Percentiles rank a stretch among this genome's conserved stretches.
phyloP scores from a whole-genome alignment of 768 basidiomycete species.

The Coprinopsis cinerea region DNA sequence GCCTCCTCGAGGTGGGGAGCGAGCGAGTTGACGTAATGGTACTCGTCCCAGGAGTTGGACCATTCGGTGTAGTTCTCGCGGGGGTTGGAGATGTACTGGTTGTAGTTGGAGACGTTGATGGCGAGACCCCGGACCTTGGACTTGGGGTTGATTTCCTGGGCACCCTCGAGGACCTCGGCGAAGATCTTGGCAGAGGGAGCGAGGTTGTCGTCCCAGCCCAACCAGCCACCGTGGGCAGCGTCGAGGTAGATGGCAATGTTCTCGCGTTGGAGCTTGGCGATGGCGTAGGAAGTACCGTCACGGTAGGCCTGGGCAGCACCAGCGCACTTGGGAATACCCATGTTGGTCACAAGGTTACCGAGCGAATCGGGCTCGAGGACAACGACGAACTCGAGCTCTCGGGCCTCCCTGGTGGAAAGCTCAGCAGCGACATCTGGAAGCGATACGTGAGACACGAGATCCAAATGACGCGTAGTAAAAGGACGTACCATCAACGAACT shows the following conservation, averaged over 20 bases:
- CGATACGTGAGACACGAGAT: neutral
- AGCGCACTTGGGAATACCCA: slow-evolving; percentile 24
- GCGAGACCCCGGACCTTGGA: slow-evolving; percentile 27
- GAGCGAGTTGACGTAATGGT: slow-evolving; percentile 24
- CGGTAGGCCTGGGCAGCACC: slow-evolving; percentile 24
- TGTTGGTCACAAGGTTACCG: slow-evolving; percentile 27
- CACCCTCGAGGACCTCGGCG: slow-evolving; percentile 23
- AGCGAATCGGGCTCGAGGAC: slow-evolving; percentile 30
- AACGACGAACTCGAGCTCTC: slow-evolving; percentile 22
- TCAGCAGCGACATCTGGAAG: slow-evolving; percentile 15
- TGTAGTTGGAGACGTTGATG: slow-evolving; percentile 31
- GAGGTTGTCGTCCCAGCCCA: slow-evolving; percentile 28
- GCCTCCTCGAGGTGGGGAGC: slow-evolving; percentile 25
- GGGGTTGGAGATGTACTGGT: slow-evolving; percentile 21
- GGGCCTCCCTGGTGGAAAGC: slow-evolving; percentile 14
- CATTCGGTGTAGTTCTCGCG: slow-evolving; percentile 21
- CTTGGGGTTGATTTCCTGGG: slow-evolving; percentile 19
- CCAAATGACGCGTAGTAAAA: neutral
- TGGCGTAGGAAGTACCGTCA: slow-evolving; percentile 21
- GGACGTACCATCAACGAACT: slow-evolving; percentile 21
- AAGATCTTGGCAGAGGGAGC: slow-evolving; percentile 24
- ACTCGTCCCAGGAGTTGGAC: slow-evolving; percentile 27
- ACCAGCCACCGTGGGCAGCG: slow-evolving; percentile 30
- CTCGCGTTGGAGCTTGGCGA: slow-evolving; percentile 18
- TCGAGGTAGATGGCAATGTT: slow-evolving; percentile 17